Percentiles rank a stretch among this genome's conserved stretches.
Evolutionary conservation across 2,329 filamentous ascomycete species (phyloP).

Genomic region (Apiospora hydei): DNA sequence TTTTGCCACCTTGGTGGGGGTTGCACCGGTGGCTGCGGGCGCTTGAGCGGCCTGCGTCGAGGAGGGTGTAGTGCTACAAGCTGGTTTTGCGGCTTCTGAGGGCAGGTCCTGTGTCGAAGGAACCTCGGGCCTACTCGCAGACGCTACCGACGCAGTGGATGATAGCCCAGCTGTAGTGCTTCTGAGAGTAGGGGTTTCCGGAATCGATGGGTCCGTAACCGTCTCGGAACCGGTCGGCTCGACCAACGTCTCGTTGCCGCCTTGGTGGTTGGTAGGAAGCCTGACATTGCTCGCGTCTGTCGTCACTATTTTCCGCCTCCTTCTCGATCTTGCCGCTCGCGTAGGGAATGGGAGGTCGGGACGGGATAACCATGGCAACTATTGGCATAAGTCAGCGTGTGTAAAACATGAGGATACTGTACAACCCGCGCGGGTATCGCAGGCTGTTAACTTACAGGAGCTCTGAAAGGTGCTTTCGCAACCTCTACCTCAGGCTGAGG

Average conservation of each 20-base stretch:
- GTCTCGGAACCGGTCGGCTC: slow-evolving; percentile 18
- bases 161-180: not conserved
- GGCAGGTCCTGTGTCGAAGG: slow-evolving; percentile 29
- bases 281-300: slow-evolving; percentile 50
- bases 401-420: not conserved
- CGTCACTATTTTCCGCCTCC: slow-evolving; percentile 48
- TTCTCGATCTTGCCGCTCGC: slow-evolving; percentile 49
- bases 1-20: slow-evolving; percentile 32
- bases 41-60: slow-evolving; percentile 28
- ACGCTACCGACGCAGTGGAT: not conserved
- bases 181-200: slow-evolving; percentile 31
- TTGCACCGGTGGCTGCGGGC: slow-evolving; percentile 23
- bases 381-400: slow-evolving; percentile 20
- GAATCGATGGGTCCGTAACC: slow-evolving; percentile 34
- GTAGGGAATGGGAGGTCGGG: slow-evolving; percentile 60
- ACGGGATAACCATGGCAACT: slow-evolving; percentile 66
- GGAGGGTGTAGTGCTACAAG: not conserved
- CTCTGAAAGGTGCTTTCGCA: slow-evolving; percentile 47
- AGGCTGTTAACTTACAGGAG: slow-evolving; percentile 54
- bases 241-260: slow-evolving; percentile 34
- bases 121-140: slow-evolving; percentile 24
- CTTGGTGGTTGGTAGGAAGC: slow-evolving; percentile 50
- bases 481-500: slow-evolving; percentile 38
- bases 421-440: not conserved
- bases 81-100: not conserved